Conservation (phyloP, 2,329 filamentous ascomycete species). For the Aspergillus pseudoterreus region DNA sequence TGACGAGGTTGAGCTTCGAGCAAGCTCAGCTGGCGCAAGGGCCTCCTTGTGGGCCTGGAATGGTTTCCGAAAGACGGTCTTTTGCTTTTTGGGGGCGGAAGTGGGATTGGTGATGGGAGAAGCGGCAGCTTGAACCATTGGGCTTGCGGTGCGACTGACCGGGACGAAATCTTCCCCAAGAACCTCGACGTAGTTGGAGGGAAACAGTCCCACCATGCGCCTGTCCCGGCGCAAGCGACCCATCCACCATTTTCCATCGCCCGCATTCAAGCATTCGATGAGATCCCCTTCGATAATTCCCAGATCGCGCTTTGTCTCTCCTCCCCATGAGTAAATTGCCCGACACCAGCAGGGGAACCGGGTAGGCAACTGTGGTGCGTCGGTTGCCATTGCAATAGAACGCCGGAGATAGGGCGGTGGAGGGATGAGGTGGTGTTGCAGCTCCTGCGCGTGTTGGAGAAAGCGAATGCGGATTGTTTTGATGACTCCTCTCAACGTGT, state of each 20-base stretch:
- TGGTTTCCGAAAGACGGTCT: slow-evolving; percentile 60
- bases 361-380: slow-evolving; percentile 58
- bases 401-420: not conserved
- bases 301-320: slow-evolving; percentile 90
- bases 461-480: not conserved
- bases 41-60: slow-evolving; percentile 60
- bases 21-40: slow-evolving; percentile 36
- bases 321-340: slow-evolving; percentile 89
- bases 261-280: slow-evolving; percentile 96
- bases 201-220: slow-evolving; percentile 87
- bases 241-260: slow-evolving; percentile 98
- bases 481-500: not conserved
- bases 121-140: slow-evolving; percentile 53
- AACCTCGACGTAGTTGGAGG: slow-evolving; percentile 94
- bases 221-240: slow-evolving; percentile 85
- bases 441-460: not conserved
- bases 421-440: not conserved
- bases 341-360: slow-evolving; percentile 89
- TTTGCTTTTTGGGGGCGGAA: slow-evolving; percentile 55
- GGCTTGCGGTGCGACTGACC: slow-evolving; percentile 45
- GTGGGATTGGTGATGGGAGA: slow-evolving; percentile 41
- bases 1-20: slow-evolving; percentile 24
- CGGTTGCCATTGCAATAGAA: slow-evolving; percentile 40
- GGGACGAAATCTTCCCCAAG: slow-evolving; percentile 82
- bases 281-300: slow-evolving; percentile 97